These are phyloP conservation scores for Auxenochlorella pyrenoidosa DNA, from an alignment of 139 green algal genomes.

Conservation along the genomic window DNA sequence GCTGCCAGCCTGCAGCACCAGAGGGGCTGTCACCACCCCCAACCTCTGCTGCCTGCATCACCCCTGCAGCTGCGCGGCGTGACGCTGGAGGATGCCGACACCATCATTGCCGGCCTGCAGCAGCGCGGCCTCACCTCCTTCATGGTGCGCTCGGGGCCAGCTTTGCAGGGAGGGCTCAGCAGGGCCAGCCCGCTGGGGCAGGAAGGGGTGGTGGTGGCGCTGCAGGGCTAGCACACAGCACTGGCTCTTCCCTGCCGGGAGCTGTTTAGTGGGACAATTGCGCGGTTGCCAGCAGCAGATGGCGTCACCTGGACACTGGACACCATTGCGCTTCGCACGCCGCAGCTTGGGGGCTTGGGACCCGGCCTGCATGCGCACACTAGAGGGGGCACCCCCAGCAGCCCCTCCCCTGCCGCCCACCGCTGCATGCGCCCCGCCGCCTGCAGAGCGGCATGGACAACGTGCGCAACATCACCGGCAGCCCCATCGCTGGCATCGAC, in stretches of 20 bases:
- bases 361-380: no score
- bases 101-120: constrained; percentile 71
- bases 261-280: no score
- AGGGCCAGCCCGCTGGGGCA: no score
- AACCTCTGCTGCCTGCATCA: background rate
- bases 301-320: no score
- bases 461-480: constrained; percentile 95
- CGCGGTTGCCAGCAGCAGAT: no score
- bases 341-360: background rate
- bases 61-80: constrained; percentile 84
- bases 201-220: no score
- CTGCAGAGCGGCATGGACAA: constrained; percentile 94
- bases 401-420: background rate
- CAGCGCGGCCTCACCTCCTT: constrained; percentile 80
- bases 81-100: constrained; percentile 72
- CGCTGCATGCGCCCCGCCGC: background rate
- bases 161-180: background rate
- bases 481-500: constrained; percentile 88
- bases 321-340: no score
- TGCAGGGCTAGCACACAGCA: no score
- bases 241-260: no score
- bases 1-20: no score
- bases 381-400: no score
- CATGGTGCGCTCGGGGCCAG: constrained; percentile 67
- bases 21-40: no score